Percentiles rank a stretch among this genome's conserved stretches.
These are phyloP conservation scores for Microsporum canis DNA, from an alignment of 2,329 filamentous ascomycete genomes.

Conservation along the genomic window DNA sequence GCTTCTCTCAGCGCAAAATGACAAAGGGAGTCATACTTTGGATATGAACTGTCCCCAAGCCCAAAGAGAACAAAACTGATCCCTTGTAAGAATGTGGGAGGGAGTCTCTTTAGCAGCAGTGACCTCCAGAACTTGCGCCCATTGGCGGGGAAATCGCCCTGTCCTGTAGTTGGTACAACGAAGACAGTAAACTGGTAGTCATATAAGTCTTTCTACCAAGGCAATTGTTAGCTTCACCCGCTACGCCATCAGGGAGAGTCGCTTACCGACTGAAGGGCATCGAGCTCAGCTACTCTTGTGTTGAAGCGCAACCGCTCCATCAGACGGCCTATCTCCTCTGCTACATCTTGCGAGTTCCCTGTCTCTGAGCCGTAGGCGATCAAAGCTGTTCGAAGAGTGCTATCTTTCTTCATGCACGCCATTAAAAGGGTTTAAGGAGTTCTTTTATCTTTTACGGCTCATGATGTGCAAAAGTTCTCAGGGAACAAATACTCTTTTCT, in stretches of 20 bases:
- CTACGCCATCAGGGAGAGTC: neutral
- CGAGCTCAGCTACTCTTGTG: conserved; percentile 64
- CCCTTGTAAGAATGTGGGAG: conserved; percentile 54
- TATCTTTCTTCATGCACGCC: conserved; percentile 5
- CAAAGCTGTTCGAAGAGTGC: conserved; percentile 38
- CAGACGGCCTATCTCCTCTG: conserved; percentile 66
- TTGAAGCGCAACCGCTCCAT: conserved; percentile 68
- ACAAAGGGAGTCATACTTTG: conserved; percentile 50
- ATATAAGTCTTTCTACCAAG: conserved; percentile 24
- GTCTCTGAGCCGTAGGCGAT: conserved; percentile 92
- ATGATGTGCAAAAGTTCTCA: neutral
- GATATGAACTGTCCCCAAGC: conserved; percentile 87
- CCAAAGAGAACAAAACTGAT: conserved; percentile 78
- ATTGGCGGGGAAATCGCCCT: conserved; percentile 86
- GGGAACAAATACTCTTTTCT: neutral
- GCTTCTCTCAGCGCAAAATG: neutral
- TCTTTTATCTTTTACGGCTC: neutral
- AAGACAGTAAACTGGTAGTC: conserved; percentile 47
- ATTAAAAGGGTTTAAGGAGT: neutral
- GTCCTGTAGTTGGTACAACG: conserved; percentile 81
- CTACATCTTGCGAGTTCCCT: conserved; percentile 84
- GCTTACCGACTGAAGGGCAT: conserved; percentile 62
- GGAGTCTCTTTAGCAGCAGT: conserved; percentile 66
- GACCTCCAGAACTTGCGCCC: conserved; percentile 72
- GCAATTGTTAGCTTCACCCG: neutral